phyloP scores from a whole-genome alignment of 179 eudicot genomes.

The Actinidia arguta region DNA sequence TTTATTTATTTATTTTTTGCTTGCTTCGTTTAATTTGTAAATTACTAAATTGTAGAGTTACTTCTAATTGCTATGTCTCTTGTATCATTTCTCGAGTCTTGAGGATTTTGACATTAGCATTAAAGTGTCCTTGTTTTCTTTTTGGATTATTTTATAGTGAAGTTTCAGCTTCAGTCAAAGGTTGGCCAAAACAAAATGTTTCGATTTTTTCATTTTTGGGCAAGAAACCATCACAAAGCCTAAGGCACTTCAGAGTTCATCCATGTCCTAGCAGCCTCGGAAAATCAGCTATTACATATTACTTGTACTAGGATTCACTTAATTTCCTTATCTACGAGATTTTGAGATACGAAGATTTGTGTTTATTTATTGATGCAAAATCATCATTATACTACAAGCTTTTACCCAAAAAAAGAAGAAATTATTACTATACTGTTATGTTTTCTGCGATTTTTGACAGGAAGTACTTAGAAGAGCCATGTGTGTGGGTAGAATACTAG shows the following conservation, averaged over 20 bases:
- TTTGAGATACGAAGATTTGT: too few species aligned
- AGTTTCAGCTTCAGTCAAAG: not conserved
- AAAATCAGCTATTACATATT: not conserved
- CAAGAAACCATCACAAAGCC: not conserved
- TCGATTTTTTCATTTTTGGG: not conserved
- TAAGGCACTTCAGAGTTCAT: not conserved
- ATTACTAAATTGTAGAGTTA: not conserved
- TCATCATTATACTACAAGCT: too few species aligned
- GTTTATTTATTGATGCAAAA: too few species aligned
- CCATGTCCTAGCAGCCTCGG: not conserved
- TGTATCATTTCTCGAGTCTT: not conserved
- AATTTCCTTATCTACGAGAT: too few species aligned
- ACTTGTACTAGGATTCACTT: too few species aligned
- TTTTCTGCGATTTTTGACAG: slow-evolving; percentile 43
- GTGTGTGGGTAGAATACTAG: slow-evolving; percentile 99
- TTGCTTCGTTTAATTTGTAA: not conserved
- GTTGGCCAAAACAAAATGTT: not conserved
- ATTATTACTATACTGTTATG: not conserved
- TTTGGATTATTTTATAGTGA: not conserved
- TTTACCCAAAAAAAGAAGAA: too few species aligned
- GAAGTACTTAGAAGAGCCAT: slow-evolving; percentile 90
- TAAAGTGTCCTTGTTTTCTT: not conserved
- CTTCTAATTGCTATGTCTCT: not conserved
- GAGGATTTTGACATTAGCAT: not conserved
- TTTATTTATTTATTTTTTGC: slow-evolving; percentile 26